Base-by-base conservation (phyloP, 331 rosid species). In the Acacia pycnantha region DNA sequence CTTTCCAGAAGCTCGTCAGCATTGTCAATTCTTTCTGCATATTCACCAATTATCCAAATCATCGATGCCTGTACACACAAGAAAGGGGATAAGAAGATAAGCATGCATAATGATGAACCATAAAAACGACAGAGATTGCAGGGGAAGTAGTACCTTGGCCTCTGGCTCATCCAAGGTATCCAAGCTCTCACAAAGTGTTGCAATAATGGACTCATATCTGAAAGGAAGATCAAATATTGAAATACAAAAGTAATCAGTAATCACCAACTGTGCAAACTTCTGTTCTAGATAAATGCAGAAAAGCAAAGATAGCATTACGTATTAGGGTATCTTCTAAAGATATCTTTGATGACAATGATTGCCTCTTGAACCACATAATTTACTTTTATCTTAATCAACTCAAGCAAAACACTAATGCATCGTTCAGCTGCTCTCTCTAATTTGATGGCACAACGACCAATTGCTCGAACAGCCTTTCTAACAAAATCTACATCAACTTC, bases 281-380 rank as follows among this genome's bases (percentile, higher is more conserved):
- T 22, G 44, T 29, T 9, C 65, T 4, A 13, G 22, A 66, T 0
- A 29, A 71, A 47, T 14, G 71, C 27, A 27, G 51, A 73, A 43
- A 59, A 61, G 74, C 74, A 24, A 81, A 58, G 26, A 73, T 18
- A 53, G 61, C 88, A 65, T 86, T 92, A 96, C 99, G 99, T 96
- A 89, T 96, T 94, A 27, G 99, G 99, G 81, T 96, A 96, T 96
- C 99, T 91, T 88, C 99, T 91, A 83, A 96, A 96, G 84, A 94
- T 96, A 88, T 96, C 99, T 93, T 96, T 96, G 89, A 96, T 96
- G 79, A 96, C 98, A 85, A 96, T 96, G 85, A 96, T 96, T 68
- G 99, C 98, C 90, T 96, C 99, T 87, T 96, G 99, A 85, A 96
- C 99, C 84, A 96, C 99, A 80, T 96, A 94, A 79, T 96, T 96